A percentile compares a stretch with the other conserved stretches of the same genome.
Evolutionary conservation across 78 protist species (phyloP).

Genomic region (Anaeramoeba flamelloides): DNA sequence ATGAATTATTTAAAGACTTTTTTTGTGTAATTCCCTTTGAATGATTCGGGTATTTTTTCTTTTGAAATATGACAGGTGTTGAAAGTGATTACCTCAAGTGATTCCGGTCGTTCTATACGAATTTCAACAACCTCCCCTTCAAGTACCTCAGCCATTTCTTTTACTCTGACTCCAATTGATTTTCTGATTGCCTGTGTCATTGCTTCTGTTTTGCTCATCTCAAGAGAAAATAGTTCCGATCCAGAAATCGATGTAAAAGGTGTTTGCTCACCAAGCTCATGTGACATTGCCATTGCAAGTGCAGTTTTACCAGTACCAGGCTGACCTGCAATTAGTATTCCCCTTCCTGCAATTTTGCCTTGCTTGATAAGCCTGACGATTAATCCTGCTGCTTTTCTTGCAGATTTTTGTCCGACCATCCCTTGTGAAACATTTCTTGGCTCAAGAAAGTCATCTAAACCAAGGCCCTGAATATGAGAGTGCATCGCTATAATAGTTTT

Average conservation of each 20-base stretch:
- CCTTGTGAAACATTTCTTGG: constrained; percentile 70
- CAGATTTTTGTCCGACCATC: constrained; percentile 87
- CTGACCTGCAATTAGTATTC: constrained; percentile 83
- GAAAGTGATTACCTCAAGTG: too few species aligned
- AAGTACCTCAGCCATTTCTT: constrained; percentile 93
- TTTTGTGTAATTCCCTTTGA: too few species aligned
- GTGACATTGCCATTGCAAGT: constrained; percentile 96
- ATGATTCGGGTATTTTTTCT: too few species aligned
- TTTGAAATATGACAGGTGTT: too few species aligned
- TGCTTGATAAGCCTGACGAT: constrained; percentile 72
- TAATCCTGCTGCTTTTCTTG: constrained; percentile 80
- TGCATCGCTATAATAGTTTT: too few species aligned
- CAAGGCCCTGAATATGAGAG: constrained; percentile 92
- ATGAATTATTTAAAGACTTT: too few species aligned
- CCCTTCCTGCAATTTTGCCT: constrained; percentile 91
- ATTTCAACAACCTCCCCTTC: constrained; percentile 96
- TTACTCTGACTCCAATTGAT: constrained; percentile 43
- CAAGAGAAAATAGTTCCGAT: constrained; percentile 88
- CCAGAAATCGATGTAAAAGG: constrained; percentile 88
- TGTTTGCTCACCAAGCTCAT: constrained; percentile 69
- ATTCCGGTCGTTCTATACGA: too few species aligned
- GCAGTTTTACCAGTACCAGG: constrained; percentile 98
- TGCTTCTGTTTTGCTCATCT: constrained; percentile 93
- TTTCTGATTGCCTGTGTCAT: constrained; percentile 83
- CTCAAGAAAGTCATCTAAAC: constrained; percentile 73